Base-by-base conservation (phyloP, 163 green algal species). In the Volvox carteri region DNA sequence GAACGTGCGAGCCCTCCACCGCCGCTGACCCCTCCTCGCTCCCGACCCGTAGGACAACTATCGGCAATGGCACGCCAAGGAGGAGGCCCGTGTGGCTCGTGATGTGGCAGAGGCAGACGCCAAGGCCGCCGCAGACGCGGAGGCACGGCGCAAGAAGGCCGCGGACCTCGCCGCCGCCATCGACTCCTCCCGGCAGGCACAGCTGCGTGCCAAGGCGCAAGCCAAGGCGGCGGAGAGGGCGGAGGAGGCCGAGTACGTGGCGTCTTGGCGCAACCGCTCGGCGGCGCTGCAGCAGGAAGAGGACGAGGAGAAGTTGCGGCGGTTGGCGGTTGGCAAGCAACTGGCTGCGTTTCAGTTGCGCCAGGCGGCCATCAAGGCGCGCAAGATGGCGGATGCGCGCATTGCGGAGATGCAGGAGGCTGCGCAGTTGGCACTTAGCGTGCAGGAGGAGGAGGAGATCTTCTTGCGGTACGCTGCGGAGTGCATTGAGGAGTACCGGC, bases 401-500 rank as follows among this genome's bases (percentile, higher is more conserved):
- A 90, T 92, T 28, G 78, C 86, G n/a, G 88, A 92, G 90, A 75
- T 93, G 86, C 73, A 95, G 87, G 93, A 95, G 33, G 91, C 88
- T 11, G 88, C 90, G 39, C 90, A 93, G 72, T 86, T 92, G 48
- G 89, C 91, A 73, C 79, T 92, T 39, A 84, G 54, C 58, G 68
- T 93, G 2, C 46, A 90, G 65, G 89, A 92, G 87, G 84, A 92
- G 78, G 88, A 92, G 72, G 85, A 90, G n/a, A 92, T 91, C 56
- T 94, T 94, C 75, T 46, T 92, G 58, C 73, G 90, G 70, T 95
- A 95, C 87, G 90, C 91, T 18, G 58, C 28, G 25, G 93, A 92
- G 39, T 94, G 87, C 81, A 93, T 95, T 73, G 86, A 93, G 12
- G 93, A 95, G 92, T 95, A 94, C 90, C 54, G 48, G 52, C 76